These are phyloP conservation scores for Umbelopsis sp. DNA, from an alignment of 192 early-diverging fungal species.

Conservation along the genomic window DNA sequence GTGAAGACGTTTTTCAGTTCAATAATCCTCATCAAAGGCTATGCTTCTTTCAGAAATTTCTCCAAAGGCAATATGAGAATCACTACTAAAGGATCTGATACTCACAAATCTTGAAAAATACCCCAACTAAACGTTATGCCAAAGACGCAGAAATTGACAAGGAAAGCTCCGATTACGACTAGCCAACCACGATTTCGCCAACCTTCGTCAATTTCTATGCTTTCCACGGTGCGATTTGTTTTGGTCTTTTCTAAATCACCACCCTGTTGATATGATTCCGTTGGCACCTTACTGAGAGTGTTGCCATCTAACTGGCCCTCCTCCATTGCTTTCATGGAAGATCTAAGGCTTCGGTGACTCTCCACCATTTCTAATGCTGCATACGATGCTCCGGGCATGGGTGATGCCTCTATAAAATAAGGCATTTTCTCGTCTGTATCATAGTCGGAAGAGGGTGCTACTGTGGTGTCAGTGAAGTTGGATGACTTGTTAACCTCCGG, in stretches of 20 bases:
- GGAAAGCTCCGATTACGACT: slow-evolving; percentile 33
- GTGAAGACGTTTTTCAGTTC: neutral
- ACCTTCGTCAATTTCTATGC: neutral
- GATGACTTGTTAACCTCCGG: neutral
- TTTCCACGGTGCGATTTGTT: neutral
- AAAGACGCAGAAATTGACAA: slow-evolving; percentile 41
- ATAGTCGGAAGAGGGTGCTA: neutral
- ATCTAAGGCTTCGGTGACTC: neutral
- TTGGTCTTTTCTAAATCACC: neutral
- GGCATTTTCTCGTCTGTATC: neutral
- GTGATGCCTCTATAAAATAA: slow-evolving; percentile 9
- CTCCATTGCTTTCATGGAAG: neutral
- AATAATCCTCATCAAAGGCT: neutral
- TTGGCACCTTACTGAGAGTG: neutral
- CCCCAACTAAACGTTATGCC: slow-evolving; percentile 36
- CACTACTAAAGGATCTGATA: neutral
- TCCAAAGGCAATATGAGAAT: neutral
- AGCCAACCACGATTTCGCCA: slow-evolving; percentile 34
- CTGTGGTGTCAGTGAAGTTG: neutral
- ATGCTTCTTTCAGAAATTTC: neutral
- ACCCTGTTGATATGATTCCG: no score
- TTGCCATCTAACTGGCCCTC: neutral
- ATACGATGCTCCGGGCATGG: slow-evolving; percentile 3
- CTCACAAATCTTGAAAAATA: slow-evolving; percentile 33
- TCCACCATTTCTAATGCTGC: slow-evolving; percentile 9